Evolutionary conservation across 257 asterid species (phyloP).

Genomic region (Echium plantagineum): DNA sequence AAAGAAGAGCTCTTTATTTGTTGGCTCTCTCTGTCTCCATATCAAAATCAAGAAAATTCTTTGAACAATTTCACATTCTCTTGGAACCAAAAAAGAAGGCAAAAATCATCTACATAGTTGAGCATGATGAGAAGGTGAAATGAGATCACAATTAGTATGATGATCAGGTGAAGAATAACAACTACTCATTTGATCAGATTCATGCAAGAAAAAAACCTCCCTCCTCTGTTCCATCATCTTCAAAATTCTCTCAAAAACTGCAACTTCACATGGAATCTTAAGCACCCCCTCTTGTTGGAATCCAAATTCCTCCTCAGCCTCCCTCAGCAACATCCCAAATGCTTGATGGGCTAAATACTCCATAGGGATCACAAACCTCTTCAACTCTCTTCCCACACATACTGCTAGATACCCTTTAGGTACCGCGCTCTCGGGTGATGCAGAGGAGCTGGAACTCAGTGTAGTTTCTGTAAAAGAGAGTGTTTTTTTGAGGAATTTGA

Average conservation of each 20-base stretch:
- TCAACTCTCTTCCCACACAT: slow-evolving; percentile 48
- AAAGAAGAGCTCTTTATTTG: not conserved
- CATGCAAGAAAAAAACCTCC: slow-evolving; percentile 18
- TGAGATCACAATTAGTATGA: not conserved
- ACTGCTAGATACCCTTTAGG: slow-evolving; percentile 80
- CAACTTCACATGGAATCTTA: slow-evolving; percentile 56
- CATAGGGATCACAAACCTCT: slow-evolving; percentile 61
- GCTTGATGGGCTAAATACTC: slow-evolving; percentile 51
- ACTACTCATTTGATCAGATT: slow-evolving; percentile 1
- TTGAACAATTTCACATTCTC: not conserved
- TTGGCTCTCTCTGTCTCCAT: not conserved
- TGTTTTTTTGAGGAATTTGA: slow-evolving; percentile 67
- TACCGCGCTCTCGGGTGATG: slow-evolving; percentile 14
- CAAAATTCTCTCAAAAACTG: slow-evolving; percentile 42
- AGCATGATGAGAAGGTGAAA: slow-evolving; percentile 3
- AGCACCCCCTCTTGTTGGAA: slow-evolving; percentile 77
- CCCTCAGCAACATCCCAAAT: slow-evolving; percentile 46
- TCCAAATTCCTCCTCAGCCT: slow-evolving; percentile 84
- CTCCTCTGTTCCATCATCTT: slow-evolving; percentile 39
- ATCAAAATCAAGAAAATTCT: not conserved
- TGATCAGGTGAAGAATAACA: slow-evolving; percentile 3
- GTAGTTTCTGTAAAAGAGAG: slow-evolving; percentile 60
- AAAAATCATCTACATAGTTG: slow-evolving; percentile 1
- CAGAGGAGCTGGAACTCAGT: not conserved
- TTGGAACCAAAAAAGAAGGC: not conserved